phyloP scores from a whole-genome alignment of 202 grass and related monocot genomes.

The Setaria italica region DNA sequence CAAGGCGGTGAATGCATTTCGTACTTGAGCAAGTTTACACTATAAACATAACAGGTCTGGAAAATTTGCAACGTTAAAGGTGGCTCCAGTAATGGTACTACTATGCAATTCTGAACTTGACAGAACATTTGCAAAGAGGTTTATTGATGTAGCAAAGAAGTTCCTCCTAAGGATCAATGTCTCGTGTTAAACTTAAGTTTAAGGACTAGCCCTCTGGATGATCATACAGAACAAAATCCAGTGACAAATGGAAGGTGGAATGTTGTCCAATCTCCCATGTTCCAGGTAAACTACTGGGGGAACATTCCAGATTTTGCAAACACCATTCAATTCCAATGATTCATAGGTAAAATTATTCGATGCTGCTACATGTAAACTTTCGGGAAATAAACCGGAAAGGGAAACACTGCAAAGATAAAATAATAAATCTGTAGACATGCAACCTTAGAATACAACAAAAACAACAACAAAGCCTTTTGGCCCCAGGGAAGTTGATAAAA shows the following conservation, averaged over 20 bases:
- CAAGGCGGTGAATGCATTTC: conserved; percentile 22
- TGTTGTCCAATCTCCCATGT: not conserved
- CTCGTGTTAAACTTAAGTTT: not conserved
- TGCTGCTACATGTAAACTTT: conserved; percentile 16
- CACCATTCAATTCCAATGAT: not conserved
- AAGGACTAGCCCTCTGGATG: not conserved
- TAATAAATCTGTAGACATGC: conserved; percentile 13
- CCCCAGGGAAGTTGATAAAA: not conserved
- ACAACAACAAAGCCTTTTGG: no score
- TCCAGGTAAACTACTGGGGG: conserved; percentile 15
- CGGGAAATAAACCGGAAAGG: not conserved
- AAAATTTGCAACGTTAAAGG: conserved; percentile 11
- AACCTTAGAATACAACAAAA: conserved; percentile 5
- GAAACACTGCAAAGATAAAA: not conserved
- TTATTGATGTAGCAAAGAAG: no score
- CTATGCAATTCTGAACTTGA: conserved; percentile 19
- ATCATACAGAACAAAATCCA: conserved; percentile 37
- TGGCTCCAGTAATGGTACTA: not conserved
- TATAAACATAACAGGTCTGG: not conserved
- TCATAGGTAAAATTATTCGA: conserved; percentile 26
- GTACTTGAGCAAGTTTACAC: conserved; percentile 4
- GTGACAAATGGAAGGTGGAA: not conserved
- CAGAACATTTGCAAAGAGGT: not conserved
- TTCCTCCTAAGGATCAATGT: no score
- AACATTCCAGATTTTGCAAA: conserved; percentile 5